phyloP scores from a whole-genome alignment of 495 filamentous ascomycete genomes.

The Alectoria sarmentosa region DNA sequence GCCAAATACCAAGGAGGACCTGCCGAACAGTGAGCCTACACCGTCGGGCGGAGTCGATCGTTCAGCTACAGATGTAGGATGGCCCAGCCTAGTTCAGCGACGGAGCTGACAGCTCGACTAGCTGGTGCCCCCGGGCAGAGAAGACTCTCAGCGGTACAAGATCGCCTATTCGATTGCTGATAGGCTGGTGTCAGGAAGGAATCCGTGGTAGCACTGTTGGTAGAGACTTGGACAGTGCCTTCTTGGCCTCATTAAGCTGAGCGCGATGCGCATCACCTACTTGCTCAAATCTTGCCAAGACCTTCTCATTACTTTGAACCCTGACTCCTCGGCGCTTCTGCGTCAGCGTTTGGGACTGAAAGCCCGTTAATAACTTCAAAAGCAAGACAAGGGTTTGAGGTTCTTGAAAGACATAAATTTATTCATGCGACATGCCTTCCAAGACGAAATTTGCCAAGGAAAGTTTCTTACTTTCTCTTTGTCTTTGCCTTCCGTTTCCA shows the following conservation, averaged over 20 bases:
- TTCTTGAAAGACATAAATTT: neutral
- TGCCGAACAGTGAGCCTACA: neutral
- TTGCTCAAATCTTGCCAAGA: neutral
- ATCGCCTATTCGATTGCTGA: slow-evolving; percentile 13
- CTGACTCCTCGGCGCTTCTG: neutral
- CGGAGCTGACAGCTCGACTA: neutral
- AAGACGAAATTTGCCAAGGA: neutral
- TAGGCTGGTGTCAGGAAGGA: slow-evolving; percentile 11
- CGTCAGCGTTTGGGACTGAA: neutral
- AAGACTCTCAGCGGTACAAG: slow-evolving; percentile 13
- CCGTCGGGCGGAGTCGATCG: neutral
- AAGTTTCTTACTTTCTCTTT: neutral
- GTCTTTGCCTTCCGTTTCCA: neutral
- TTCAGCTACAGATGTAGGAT: slow-evolving; percentile 8
- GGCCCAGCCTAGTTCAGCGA: neutral
- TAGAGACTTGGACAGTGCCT: neutral
- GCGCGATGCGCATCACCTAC: neutral
- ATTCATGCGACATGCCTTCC: neutral
- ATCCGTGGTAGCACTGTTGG: slow-evolving; percentile 4
- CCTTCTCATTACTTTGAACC: neutral
- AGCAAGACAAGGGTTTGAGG: neutral
- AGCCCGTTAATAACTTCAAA: neutral
- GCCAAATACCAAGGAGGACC: neutral
- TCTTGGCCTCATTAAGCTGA: neutral
- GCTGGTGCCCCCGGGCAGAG: neutral